phyloP scores from a whole-genome alignment of 2,329 filamentous ascomycete species.

The Cladobotryum protrusum region DNA sequence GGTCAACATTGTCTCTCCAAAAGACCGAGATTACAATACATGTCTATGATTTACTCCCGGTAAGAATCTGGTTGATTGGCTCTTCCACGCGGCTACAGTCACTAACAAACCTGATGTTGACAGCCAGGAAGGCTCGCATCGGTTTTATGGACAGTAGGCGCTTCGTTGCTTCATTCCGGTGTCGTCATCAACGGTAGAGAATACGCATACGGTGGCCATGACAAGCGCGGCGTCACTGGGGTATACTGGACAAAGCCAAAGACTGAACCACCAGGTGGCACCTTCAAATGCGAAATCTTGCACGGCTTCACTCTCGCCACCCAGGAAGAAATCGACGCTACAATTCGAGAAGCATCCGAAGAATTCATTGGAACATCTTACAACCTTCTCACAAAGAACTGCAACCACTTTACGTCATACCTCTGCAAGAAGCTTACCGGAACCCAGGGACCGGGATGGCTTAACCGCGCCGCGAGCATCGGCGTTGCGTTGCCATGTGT shows the following conservation, averaged over 20 bases:
- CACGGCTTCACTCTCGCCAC: conserved; percentile 72
- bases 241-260: conserved; percentile 77
- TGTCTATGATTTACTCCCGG: conserved; percentile 70
- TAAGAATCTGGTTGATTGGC: conserved; percentile 30
- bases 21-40: conserved; percentile 71
- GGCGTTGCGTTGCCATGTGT: conserved; percentile 76
- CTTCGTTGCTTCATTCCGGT: conserved; percentile 73
- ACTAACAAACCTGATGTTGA: conserved; percentile 13
- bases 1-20: conserved; percentile 61
- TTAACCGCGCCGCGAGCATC: conserved; percentile 80
- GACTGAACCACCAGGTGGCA: conserved; percentile 68
- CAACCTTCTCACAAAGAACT: conserved; percentile 77
- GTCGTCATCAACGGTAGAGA: conserved; percentile 75
- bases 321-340: conserved; percentile 61
- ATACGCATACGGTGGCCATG: conserved; percentile 81
- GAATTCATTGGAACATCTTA: conserved; percentile 71
- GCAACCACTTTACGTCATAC: conserved; percentile 80
- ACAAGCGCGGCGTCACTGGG: conserved; percentile 62
- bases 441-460: conserved; percentile 63
- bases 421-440: conserved; percentile 69
- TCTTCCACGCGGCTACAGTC: background rate
- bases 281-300: conserved; percentile 67
- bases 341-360: conserved; percentile 62
- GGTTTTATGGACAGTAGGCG: conserved; percentile 69
- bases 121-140: conserved; percentile 70